Conservation (phyloP, 768 basidiomycete species). For the Tephrocybe rancida region DNA sequence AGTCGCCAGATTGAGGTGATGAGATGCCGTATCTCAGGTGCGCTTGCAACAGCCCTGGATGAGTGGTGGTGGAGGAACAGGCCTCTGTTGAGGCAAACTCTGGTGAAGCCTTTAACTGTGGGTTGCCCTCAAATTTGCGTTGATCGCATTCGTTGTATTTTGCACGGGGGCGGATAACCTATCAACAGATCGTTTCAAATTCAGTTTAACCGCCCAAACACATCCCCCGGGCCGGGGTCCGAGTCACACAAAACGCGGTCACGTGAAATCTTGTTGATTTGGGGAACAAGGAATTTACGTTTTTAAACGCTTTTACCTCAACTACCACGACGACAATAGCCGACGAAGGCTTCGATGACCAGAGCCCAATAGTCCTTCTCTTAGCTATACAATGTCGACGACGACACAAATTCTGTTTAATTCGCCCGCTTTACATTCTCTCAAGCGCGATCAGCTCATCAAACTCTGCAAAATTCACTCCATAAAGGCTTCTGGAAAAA, state of each 20-base stretch:
- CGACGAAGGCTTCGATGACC: constrained; percentile 8
- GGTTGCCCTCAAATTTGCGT: too few species aligned
- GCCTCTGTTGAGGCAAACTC: too few species aligned
- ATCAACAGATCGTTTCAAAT: too few species aligned
- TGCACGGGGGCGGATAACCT: too few species aligned
- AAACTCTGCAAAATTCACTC: constrained; percentile 85
- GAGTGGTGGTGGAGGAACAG: too few species aligned
- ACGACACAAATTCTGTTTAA: constrained; percentile 84
- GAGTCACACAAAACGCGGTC: not conserved
- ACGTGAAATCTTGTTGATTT: not conserved
- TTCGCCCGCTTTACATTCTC: constrained; percentile 79
- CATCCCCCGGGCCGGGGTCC: too few species aligned
- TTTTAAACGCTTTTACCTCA: not conserved
- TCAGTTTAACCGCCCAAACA: too few species aligned
- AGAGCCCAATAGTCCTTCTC: not conserved
- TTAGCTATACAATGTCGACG: constrained; percentile 51
- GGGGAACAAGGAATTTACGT: not conserved
- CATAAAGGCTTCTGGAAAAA: constrained; percentile 82
- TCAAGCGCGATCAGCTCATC: constrained; percentile 83
- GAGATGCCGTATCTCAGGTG: too few species aligned
- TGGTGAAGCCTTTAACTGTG: too few species aligned
- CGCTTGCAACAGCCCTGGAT: too few species aligned
- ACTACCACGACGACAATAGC: constrained; percentile 3
- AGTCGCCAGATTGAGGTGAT: too few species aligned
- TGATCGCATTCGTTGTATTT: too few species aligned